phyloP scores from a whole-genome alignment of 805 yeast genomes.

The Lipomyces mesembrius region DNA sequence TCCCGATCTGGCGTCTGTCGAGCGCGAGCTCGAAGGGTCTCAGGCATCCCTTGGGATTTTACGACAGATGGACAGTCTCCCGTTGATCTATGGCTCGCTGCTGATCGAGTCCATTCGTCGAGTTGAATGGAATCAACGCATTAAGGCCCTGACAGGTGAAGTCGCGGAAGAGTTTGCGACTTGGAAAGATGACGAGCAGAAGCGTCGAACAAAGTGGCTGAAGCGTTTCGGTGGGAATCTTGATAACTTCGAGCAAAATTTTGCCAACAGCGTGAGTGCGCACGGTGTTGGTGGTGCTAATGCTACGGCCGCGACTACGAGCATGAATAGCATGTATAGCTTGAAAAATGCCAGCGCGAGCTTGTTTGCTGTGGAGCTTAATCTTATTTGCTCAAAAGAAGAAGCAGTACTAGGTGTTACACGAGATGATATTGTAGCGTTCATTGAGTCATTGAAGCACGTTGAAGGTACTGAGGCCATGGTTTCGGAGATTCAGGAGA shows the following conservation, averaged over 20 bases:
- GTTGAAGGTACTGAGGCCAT: slow-evolving; percentile 41
- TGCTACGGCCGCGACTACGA: slow-evolving; percentile 7
- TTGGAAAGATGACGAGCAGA: slow-evolving; percentile 60
- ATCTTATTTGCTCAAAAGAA: slow-evolving; percentile 23
- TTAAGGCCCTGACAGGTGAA: slow-evolving; percentile 36
- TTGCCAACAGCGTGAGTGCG: slow-evolving; percentile 10
- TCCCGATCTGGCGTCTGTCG: slow-evolving; percentile 40
- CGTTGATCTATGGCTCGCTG: slow-evolving; percentile 47
- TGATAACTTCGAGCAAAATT: slow-evolving; percentile 27
- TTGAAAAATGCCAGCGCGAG: slow-evolving; percentile 32
- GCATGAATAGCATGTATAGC: slow-evolving; percentile 19
- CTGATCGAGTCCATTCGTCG: slow-evolving; percentile 47
- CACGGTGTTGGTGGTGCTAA: neutral
- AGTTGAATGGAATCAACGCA: slow-evolving; percentile 40
- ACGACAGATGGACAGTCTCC: slow-evolving; percentile 46
- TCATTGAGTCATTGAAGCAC: slow-evolving; percentile 36
- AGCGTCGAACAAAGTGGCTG: slow-evolving; percentile 64
- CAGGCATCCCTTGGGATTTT: slow-evolving; percentile 44
- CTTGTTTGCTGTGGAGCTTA: slow-evolving; percentile 39
- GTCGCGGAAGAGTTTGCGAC: slow-evolving; percentile 61
- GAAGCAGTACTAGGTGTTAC: slow-evolving; percentile 15
- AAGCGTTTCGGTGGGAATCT: slow-evolving; percentile 56
- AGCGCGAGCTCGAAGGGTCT: slow-evolving; percentile 37
- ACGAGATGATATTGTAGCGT: slow-evolving; percentile 36
- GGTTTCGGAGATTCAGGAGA: slow-evolving; percentile 42